These are phyloP conservation scores for Bacidia rubella DNA, from an alignment of 495 filamentous ascomycete genomes.

Conservation along the genomic window DNA sequence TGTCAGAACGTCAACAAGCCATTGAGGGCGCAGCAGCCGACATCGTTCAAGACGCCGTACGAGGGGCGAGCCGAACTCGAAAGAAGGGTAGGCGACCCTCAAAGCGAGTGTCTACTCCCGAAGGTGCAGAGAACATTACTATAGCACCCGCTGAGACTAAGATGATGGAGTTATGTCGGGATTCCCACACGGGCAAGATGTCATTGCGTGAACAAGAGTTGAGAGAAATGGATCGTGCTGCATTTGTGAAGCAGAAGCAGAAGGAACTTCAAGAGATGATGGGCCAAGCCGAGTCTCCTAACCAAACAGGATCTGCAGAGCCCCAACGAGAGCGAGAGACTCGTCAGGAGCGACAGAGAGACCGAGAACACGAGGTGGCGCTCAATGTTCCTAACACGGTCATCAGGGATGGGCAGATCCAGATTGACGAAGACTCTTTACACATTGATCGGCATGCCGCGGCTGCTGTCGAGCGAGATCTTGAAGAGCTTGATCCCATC, in stretches of 20 bases:
- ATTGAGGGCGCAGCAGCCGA: slow-evolving; percentile 14
- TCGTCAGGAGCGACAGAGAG: slow-evolving; percentile 31
- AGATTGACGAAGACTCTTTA: slow-evolving; percentile 64
- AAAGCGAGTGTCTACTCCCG: slow-evolving; percentile 52
- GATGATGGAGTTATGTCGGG: slow-evolving; percentile 73
- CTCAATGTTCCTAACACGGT: slow-evolving; percentile 44
- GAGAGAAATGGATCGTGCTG: slow-evolving; percentile 38
- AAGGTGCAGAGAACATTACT: slow-evolving; percentile 57
- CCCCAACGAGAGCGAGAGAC: not conserved
- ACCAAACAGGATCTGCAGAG: slow-evolving; percentile 1
- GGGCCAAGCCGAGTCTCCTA: slow-evolving; percentile 16
- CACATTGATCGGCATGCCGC: slow-evolving; percentile 65
- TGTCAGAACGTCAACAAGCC: not conserved
- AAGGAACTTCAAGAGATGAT: slow-evolving; percentile 26
- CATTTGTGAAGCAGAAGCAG: slow-evolving; percentile 34
- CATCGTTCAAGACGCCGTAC: slow-evolving; percentile 15
- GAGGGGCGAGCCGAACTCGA: slow-evolving; percentile 8
- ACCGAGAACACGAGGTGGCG: slow-evolving; percentile 22
- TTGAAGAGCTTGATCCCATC: slow-evolving; percentile 43
- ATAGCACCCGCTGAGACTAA: slow-evolving; percentile 57
- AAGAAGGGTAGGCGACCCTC: slow-evolving; percentile 21
- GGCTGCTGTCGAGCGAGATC: slow-evolving; percentile 40
- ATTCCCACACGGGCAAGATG: slow-evolving; percentile 63
- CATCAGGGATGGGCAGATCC: slow-evolving; percentile 73
- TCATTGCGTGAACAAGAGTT: slow-evolving; percentile 56